Evolutionary conservation across 257 asterid species (phyloP).

Genomic region (Capsicum baccatum): DNA sequence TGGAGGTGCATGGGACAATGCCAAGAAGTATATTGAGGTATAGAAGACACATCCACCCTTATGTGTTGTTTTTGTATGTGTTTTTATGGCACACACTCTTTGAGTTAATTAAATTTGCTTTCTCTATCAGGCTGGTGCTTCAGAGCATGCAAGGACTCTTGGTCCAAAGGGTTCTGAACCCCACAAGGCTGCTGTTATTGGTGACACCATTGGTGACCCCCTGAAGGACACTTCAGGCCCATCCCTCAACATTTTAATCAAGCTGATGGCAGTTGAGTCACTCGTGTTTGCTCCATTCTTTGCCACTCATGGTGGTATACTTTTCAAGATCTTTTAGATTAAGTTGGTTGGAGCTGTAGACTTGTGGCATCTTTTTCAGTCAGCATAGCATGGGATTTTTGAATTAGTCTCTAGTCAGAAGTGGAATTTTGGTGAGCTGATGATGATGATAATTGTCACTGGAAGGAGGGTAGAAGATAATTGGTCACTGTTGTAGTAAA

Average conservation of each 20-base stretch:
- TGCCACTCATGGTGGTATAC: constrained; percentile 55
- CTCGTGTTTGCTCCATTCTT: constrained; percentile 60
- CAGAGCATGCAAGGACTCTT: constrained; percentile 52
- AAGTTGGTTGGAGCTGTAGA: constrained; percentile 11
- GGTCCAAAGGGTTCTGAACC: constrained; percentile 63
- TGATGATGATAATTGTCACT: constrained; percentile 22
- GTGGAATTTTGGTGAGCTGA: neutral
- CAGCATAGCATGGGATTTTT: neutral
- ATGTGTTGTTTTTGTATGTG: neutral
- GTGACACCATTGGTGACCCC: constrained; percentile 60
- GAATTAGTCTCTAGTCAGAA: constrained; percentile 4
- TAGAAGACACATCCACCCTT: neutral
- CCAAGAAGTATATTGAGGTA: constrained; percentile 60
- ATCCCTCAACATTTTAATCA: constrained; percentile 55
- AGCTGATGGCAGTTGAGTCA: constrained; percentile 61
- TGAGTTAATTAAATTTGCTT: neutral
- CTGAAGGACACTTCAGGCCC: constrained; percentile 61
- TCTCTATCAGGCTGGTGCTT: constrained; percentile 52
- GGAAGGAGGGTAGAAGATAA: constrained; percentile 7
- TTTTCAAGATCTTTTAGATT: constrained; percentile 44
- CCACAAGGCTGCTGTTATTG: constrained; percentile 62
- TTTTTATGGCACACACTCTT: neutral
- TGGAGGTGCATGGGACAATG: constrained; percentile 64
- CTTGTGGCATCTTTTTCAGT: neutral
- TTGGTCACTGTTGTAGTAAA: neutral